These are phyloP conservation scores for Candida corydali DNA, from an alignment of 805 yeast species.

Conservation along the genomic window DNA sequence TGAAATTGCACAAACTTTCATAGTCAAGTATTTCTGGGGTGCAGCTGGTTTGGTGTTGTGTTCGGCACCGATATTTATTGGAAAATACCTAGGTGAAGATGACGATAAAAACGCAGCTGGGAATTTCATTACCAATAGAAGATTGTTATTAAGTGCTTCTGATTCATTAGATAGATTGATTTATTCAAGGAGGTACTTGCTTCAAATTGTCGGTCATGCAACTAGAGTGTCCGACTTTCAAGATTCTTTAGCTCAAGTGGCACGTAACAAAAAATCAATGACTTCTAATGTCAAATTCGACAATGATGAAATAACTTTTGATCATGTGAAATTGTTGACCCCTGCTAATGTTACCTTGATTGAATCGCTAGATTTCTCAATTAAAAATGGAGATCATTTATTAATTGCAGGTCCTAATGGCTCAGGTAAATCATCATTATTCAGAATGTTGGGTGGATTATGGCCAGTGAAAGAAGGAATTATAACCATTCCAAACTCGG, in stretches of 20 bases:
- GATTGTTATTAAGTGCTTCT: conserved; percentile 77
- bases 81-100: conserved; percentile 45
- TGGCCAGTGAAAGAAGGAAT: conserved; percentile 74
- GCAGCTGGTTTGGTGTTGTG: conserved; percentile 89
- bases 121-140: conserved; percentile 84
- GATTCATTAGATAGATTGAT: conserved; percentile 85
- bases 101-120: conserved; percentile 55
- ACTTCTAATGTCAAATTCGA: conserved; percentile 25
- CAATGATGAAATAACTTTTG: conserved; percentile 62
- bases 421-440: conserved; percentile 89
- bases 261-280: conserved; percentile 13
- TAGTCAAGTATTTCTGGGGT: conserved; percentile 92
- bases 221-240: conserved; percentile 69
- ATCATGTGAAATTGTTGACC: conserved; percentile 74
- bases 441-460: conserved; percentile 85
- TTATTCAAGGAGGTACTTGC: conserved; percentile 77
- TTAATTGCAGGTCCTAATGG: conserved; percentile 95
- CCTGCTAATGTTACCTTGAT: conserved; percentile 79
- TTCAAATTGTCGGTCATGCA: conserved; percentile 81
- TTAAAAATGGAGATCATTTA: conserved; percentile 78
- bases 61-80: conserved; percentile 80
- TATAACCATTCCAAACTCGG: conserved; percentile 60
- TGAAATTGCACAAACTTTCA: conserved; percentile 81
- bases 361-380: conserved; percentile 60
- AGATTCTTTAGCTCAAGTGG: conserved; percentile 52